Conservation (phyloP, 139 green algal species). For the Picochlorum sp. region DNA sequence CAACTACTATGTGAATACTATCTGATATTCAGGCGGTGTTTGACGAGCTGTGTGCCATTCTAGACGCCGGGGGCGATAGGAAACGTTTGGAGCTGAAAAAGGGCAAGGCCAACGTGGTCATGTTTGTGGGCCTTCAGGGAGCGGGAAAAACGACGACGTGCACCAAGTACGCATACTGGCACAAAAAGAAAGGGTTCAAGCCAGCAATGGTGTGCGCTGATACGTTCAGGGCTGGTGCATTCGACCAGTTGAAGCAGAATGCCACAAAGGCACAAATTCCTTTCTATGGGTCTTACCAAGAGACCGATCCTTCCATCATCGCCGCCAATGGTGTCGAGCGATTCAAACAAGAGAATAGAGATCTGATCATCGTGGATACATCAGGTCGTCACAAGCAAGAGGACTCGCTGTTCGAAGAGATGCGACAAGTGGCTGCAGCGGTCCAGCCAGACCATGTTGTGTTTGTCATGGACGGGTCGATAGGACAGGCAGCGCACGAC, state of each 20-base stretch:
- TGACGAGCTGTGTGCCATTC: constrained; percentile 79
- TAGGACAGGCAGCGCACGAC: constrained; percentile 93
- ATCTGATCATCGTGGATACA: constrained; percentile 99
- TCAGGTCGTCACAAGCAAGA: constrained; percentile 94
- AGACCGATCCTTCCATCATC: constrained; percentile 93
- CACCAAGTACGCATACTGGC: constrained; percentile 92
- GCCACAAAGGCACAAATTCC: constrained; percentile 88
- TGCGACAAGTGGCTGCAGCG: constrained; percentile 60
- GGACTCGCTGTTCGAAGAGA: constrained; percentile 97
- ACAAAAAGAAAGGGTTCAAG: constrained; percentile 97
- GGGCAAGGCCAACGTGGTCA: constrained; percentile 81
- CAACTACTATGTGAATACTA: not conserved
- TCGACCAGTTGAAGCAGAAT: constrained; percentile 99
- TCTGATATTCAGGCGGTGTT: constrained; percentile 56
- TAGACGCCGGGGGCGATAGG: constrained; percentile 52
- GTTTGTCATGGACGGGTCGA: constrained; percentile 98
- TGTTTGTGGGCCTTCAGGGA: constrained; percentile 94
- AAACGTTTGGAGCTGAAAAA: constrained; percentile 69
- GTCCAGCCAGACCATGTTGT: constrained; percentile 82
- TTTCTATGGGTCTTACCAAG: constrained; percentile 87
- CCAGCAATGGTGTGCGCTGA: constrained; percentile 94
- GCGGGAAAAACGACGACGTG: constrained; percentile 97
- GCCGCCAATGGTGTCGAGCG: constrained; percentile 79
- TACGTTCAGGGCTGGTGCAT: constrained; percentile 90
- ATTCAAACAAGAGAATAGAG: constrained; percentile 71